Evolutionary conservation across 208 protist genomes (phyloP), one percentile per base, ranked within the genome.

Genomic region (Acanthamoeba royreba): DNA sequence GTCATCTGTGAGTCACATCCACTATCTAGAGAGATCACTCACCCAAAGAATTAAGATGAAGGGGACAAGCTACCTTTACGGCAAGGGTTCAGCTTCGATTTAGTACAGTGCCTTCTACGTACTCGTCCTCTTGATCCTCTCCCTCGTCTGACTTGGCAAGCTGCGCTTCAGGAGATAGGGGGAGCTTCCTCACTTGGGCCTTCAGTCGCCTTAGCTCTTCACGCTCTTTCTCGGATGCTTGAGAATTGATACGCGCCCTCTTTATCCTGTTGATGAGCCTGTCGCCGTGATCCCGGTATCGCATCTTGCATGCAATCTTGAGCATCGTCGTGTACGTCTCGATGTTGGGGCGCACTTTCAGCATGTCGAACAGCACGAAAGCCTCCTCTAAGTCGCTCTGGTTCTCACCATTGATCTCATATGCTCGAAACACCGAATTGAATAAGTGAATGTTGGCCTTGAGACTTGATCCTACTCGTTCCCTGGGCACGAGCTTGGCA

Each of bases 251-350:
- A 33, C 74, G 9, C 5, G 8, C 66, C 38, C n/a, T 81, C 19
- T 85, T 52, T 45, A 85, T 85, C 74, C 38, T 85, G n/a, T 7
- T 0, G n/a, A 85, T 25, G 25, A 85, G 43, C 7, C 74, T 40
- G 43, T 85, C 74, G 43, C 74, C 74, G 42, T 85, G 74, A 45
- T 85, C 74, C 25, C 74, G 40, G 43, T 85, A 85, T 22, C 74
- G 38, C 74, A 85, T 85, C 74, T 55, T 85, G 74, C 43, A n/a
- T 0, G 74, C 74, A 45, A 85, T 53, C 74, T 31, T 53, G 25
- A 85, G 74, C 42, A 85, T 40, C 74, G 74, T 85, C 74, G 28
- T 85, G 43, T 85, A 85, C 28, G 74, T 85, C 74, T 85, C 74
- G 0, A 47, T n/a, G 74, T 46, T 85, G 11, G 74, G 74, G 5